A percentile compares a stretch with the other conserved stretches of the same genome.
These are phyloP conservation scores for Lonicera japonica DNA, from an alignment of 129 eudicot species.

Conservation along the genomic window DNA sequence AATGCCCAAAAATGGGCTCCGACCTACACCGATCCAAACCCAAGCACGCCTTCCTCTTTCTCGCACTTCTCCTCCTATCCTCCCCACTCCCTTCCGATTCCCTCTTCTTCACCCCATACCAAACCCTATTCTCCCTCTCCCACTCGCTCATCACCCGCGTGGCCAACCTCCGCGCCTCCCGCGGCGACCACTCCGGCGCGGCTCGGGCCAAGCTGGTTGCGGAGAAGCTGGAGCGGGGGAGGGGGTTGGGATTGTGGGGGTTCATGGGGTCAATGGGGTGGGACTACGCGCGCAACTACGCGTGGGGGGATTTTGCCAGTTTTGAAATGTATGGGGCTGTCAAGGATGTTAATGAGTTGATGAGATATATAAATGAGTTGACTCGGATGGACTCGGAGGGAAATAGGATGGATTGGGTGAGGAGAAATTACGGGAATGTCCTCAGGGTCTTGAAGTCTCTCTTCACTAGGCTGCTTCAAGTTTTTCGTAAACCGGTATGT, in stretches of 20 bases:
- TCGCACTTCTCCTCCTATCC: conserved; percentile 18
- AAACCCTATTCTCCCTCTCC: conserved; percentile 52
- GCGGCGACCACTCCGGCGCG: conserved; percentile 63
- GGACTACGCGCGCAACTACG: conserved; percentile 62
- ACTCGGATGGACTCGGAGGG: conserved; percentile 36
- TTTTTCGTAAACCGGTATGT: conserved; percentile 49
- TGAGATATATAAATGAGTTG: conserved; percentile 38
- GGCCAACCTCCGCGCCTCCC: conserved; percentile 67
- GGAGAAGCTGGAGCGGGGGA: conserved; percentile 34
- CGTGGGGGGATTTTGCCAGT: conserved; percentile 49
- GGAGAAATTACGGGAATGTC: conserved; percentile 38
- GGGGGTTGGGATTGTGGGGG: conserved; percentile 48
- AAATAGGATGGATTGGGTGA: conserved; percentile 50
- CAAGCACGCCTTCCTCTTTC: conserved; percentile 2
- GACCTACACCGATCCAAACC: not conserved
- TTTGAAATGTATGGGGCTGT: conserved; percentile 31
- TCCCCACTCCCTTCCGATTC: conserved; percentile 22
- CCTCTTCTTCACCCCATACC: conserved; percentile 38
- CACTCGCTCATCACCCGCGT: conserved; percentile 71
- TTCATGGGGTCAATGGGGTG: conserved; percentile 49
- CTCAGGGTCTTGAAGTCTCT: conserved; percentile 40
- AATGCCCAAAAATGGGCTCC: too few species aligned
- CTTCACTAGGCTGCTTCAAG: conserved; percentile 35
- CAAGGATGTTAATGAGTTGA: conserved; percentile 51
- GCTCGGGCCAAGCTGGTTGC: conserved; percentile 51